A percentile compares a stretch with the other conserved stretches of the same genome.
phyloP scores from a whole-genome alignment of 1,284 basidiomycete species.

The Marasmius tenuissimus region DNA sequence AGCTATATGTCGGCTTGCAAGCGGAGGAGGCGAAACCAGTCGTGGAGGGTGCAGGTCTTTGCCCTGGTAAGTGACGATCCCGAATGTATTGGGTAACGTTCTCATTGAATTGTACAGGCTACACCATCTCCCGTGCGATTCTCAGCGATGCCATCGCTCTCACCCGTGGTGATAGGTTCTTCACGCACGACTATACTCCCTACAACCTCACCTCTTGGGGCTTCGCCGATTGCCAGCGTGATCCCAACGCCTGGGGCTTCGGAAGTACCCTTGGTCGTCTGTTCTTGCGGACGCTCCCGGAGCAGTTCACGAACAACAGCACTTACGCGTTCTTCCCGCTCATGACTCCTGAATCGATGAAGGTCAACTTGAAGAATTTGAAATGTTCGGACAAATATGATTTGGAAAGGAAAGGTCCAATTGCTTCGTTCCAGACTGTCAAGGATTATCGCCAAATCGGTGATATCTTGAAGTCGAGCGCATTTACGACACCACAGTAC shows the following conservation, averaged over 20 bases:
- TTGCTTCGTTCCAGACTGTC: constrained; percentile 30
- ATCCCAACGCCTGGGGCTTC: constrained; percentile 61
- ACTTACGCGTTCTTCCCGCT: constrained; percentile 86
- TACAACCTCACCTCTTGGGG: constrained; percentile 83
- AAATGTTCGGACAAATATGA: constrained; percentile 54
- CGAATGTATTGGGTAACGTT: not conserved
- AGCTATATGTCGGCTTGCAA: constrained; percentile 78
- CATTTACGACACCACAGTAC: constrained; percentile 48
- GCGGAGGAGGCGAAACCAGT: constrained; percentile 75
- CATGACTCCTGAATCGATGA: constrained; percentile 74
- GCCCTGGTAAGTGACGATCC: constrained; percentile 53
- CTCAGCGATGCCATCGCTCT: constrained; percentile 86
- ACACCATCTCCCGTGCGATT: constrained; percentile 86
- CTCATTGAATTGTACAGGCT: constrained; percentile 42
- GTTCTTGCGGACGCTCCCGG: constrained; percentile 71
- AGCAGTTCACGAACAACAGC: constrained; percentile 67
- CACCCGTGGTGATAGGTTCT: constrained; percentile 69
- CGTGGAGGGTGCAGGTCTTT: constrained; percentile 77
- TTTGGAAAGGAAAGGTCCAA: constrained; percentile 41
- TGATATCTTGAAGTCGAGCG: constrained; percentile 48
- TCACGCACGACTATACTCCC: constrained; percentile 80
- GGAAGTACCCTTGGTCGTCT: constrained; percentile 73
- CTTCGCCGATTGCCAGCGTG: constrained; percentile 74
- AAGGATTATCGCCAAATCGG: constrained; percentile 51
- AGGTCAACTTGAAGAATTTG: constrained; percentile 54